phyloP scores from a whole-genome alignment of 139 green algal genomes.

The Chlamydomonas sp. region DNA sequence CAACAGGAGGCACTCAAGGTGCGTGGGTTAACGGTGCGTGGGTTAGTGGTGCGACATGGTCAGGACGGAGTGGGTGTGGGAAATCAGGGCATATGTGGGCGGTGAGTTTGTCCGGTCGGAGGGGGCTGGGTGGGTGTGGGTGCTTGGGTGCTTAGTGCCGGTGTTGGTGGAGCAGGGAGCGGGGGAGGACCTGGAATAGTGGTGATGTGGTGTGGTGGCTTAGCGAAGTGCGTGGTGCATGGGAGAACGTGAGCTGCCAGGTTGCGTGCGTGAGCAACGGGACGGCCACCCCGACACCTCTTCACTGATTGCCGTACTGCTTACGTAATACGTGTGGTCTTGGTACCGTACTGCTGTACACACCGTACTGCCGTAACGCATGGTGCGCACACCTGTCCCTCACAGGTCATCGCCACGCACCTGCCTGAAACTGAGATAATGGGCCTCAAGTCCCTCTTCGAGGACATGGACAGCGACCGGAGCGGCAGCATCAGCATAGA shows the following conservation, averaged over 20 bases:
- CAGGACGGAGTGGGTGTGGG: not conserved
- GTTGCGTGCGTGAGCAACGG: too few relatives aligned
- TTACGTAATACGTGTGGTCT: too few relatives aligned
- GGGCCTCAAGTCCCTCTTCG: conserved; percentile 85
- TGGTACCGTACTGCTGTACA: too few relatives aligned
- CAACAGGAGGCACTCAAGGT: conserved; percentile 89
- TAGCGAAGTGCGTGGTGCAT: too few relatives aligned
- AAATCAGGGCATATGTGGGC: not conserved
- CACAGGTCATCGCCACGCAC: conserved; percentile 74
- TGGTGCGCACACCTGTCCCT: not conserved
- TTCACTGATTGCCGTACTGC: not conserved
- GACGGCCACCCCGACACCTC: too few relatives aligned
- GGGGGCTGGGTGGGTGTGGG: not conserved
- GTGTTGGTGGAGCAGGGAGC: not conserved
- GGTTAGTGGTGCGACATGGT: not conserved
- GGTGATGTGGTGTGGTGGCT: too few relatives aligned
- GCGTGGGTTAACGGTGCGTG: not conserved
- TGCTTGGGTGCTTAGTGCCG: not conserved
- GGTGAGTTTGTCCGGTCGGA: not conserved
- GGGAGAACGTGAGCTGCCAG: too few relatives aligned
- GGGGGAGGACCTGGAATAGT: too few relatives aligned
- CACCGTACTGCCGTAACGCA: not conserved
- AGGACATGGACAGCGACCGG: conserved; percentile 83
- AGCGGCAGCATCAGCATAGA: conserved; percentile 89
- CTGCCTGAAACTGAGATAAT: conserved; percentile 86